A percentile compares a stretch with the other conserved stretches of the same genome.
Conservation (phyloP, 805 yeast genomes). For the Saccharomyces kudriavzevii region DNA sequence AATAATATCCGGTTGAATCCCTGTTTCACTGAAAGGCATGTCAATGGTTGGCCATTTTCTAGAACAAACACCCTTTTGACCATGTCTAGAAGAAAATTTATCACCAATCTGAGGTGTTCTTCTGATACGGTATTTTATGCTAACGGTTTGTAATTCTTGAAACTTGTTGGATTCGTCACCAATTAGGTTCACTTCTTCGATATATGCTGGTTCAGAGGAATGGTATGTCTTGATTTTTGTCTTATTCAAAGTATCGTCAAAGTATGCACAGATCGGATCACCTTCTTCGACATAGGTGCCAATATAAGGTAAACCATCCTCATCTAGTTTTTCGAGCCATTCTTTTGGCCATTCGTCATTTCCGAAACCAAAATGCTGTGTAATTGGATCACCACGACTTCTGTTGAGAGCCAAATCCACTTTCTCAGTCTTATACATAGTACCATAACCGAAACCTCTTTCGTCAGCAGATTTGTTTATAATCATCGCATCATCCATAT, state of each 20-base stretch:
- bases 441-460: constrained; percentile 96
- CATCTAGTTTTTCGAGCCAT: constrained; percentile 83
- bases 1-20: constrained; percentile 95
- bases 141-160: constrained; percentile 72
- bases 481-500: constrained; percentile 99
- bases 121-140: constrained; percentile 84
- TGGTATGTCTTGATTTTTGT: constrained; percentile 91
- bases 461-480: constrained; percentile 95
- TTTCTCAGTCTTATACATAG: constrained; percentile 90
- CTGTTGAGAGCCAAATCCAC: constrained; percentile 71
- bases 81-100: constrained; percentile 95
- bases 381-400: constrained; percentile 87
- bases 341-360: constrained; percentile 83
- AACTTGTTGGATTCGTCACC: constrained; percentile 67
- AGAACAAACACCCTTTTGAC: constrained; percentile 97
- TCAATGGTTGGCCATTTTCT: constrained; percentile 96
- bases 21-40: constrained; percentile 94
- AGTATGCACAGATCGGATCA: constrained; percentile 89
- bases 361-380: constrained; percentile 93
- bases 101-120: constrained; percentile 95
- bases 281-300: constrained; percentile 89
- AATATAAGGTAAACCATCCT: constrained; percentile 85
- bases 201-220: constrained; percentile 87
- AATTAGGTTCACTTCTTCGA: constrained; percentile 87
- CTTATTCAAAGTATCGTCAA: constrained; percentile 82